Evolutionary conservation across 2,329 filamentous ascomycete genomes (phyloP), one percentile per base, ranked within the genome.

Genomic region (Apiospora hydei): DNA sequence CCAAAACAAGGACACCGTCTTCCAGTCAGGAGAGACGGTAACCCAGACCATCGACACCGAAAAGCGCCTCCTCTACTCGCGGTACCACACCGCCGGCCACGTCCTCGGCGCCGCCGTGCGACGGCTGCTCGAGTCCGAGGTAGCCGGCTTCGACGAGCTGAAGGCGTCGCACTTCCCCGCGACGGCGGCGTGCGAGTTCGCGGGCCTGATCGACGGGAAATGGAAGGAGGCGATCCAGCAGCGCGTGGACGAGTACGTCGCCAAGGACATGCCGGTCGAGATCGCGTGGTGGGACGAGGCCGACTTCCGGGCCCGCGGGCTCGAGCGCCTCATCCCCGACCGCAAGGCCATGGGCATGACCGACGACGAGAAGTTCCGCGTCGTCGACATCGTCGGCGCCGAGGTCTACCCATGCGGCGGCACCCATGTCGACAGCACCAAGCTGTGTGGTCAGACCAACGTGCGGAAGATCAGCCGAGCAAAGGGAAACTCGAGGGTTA

Each of bases 401-500:
- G 93, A 92, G 75, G 87, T 87, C 38, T 94, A 94, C 83, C 92
- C 92, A 0, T 94, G 93, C 80, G 93, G 92, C 10, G 92, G 92
- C 0, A 94, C 92, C 38, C 93, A 94, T 83, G 92, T 94, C 4
- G 83, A 87, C 43, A 86, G 82, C 24, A 92, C 90, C 26, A 84
- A 87, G 72, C 75, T 86, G 73, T 90, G 88, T 76, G 90, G 91
- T 0, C 86, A 87, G 78, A 89, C 90, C 6, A 88, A 83, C 3
- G 90, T 94, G 4, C 91, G 86, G 83, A 93, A 92, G 83, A 91
- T 94, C 71, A 86, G 86, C 74, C 85, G 91, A 80, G 85, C 84
- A 70, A 93, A 92, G 80, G 91, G 92, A 3, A 85, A 83, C 13
- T 92, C 88, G 70, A 86, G 89, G 75, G 88, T 93, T n/a, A 84